Conservation (phyloP, 441 rosid species). For the Aleurites moluccanus region DNA sequence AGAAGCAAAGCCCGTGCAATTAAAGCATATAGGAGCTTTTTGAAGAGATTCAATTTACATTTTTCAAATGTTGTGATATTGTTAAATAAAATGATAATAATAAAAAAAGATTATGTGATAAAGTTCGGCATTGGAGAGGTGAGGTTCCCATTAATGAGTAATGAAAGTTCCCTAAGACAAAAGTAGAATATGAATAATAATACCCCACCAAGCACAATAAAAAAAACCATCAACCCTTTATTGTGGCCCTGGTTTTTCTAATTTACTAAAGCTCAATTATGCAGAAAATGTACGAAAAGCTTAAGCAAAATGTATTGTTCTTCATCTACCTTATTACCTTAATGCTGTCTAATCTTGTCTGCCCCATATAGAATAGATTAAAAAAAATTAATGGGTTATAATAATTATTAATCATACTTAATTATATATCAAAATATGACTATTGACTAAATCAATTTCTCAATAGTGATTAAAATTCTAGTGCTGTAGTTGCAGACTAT, state of each 20-base stretch:
- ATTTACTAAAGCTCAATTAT: conserved; percentile 1
- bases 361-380: background rate
- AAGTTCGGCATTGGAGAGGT: background rate
- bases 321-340: background rate
- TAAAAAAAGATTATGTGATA: background rate
- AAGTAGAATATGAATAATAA: background rate
- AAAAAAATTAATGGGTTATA: background rate
- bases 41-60: background rate
- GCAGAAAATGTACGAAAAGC: background rate
- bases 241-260: background rate
- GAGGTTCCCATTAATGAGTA: background rate
- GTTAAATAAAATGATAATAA: no score
- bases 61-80: background rate
- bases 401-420: no score
- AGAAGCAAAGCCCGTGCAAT: background rate
- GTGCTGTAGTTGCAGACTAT: background rate
- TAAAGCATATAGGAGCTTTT: background rate
- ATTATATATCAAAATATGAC: no score
- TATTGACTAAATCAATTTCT: no score
- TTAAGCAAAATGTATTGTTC: background rate
- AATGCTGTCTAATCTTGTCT: conserved; percentile 1
- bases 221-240: background rate
- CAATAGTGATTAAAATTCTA: no score
- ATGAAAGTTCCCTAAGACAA: background rate
- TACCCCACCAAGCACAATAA: background rate